Evolutionary conservation across 1,284 basidiomycete genomes (phyloP).

Genomic region (Puccinia polysora): DNA sequence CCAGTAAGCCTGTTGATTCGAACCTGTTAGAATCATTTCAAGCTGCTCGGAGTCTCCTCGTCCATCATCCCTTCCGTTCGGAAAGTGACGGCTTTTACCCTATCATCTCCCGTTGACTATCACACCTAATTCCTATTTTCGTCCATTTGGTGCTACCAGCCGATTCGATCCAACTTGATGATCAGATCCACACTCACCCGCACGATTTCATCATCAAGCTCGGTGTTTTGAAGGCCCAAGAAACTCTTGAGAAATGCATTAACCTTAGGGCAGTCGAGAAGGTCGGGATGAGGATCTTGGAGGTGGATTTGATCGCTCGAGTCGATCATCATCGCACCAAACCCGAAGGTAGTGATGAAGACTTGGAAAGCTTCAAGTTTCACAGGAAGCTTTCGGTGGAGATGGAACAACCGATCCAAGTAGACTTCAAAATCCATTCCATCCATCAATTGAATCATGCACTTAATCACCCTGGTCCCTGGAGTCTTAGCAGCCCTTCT

Average conservation of each 20-base stretch:
- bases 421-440: neutral
- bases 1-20: constrained; percentile 7
- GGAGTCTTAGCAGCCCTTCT: neutral
- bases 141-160: neutral
- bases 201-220: neutral
- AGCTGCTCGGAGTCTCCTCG: no score
- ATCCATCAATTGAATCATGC: neutral
- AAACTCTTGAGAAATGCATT: neutral
- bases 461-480: neutral
- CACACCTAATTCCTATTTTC: no score
- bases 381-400: neutral
- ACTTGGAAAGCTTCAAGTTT: neutral
- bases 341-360: constrained; percentile 5
- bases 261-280: neutral
- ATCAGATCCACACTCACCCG: neutral
- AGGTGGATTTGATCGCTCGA: neutral
- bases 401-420: neutral
- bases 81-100: neutral
- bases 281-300: constrained; percentile 1
- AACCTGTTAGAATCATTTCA: neutral
- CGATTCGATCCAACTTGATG: constrained; percentile 1
- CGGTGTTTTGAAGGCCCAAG: neutral
- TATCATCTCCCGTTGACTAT: neutral
- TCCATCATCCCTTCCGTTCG: neutral
- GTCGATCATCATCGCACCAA: neutral